Conservation (phyloP, 176 grass and related monocot genomes). For the Melocanna baccifera region DNA sequence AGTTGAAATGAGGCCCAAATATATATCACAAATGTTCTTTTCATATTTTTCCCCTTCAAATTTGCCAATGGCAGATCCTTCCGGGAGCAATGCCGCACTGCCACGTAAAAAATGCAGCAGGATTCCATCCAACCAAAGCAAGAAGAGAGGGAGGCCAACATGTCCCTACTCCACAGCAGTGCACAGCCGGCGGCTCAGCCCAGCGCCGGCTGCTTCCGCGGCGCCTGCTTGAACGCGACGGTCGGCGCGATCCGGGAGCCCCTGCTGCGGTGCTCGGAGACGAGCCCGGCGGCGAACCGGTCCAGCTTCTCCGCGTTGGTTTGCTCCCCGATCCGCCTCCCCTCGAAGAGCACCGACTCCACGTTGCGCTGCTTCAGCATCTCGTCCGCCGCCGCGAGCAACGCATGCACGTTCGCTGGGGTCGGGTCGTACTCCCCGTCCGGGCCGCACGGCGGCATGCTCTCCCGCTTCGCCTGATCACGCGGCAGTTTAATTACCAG, state of each 20-base stretch:
- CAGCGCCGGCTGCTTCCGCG: conserved; percentile 25
- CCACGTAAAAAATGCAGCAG: conserved; percentile 84
- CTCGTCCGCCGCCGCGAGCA: conserved; percentile 73
- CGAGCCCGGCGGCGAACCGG: conserved; percentile 68
- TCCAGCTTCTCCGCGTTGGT: conserved; percentile 96
- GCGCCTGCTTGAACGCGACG: conserved; percentile 85
- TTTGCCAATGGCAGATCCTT: conserved; percentile 27
- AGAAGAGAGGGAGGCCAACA: conserved; percentile 31
- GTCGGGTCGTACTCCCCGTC: conserved; percentile 66
- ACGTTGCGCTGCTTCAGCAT: conserved; percentile 92
- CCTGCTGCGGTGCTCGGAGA: conserved; percentile 72
- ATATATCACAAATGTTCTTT: conserved; percentile 50
- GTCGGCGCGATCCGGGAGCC: conserved; percentile 83
- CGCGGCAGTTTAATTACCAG: not conserved
- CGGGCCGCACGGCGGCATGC: conserved; percentile 41
- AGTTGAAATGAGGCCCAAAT: conserved; percentile 24
- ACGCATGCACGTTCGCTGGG: conserved; percentile 54
- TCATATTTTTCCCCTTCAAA: conserved; percentile 15
- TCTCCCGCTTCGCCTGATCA: conserved; percentile 64
- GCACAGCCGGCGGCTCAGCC: conserved; percentile 3
- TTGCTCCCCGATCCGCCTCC: conserved; percentile 68
- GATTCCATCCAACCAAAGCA: conserved; percentile 48
- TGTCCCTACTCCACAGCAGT: conserved; percentile 11
- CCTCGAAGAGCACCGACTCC: conserved; percentile 89
- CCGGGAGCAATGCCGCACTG: conserved; percentile 47